Base-by-base conservation (phyloP, 352 stramenopile species). In the Globisporangium radiosum region DNA sequence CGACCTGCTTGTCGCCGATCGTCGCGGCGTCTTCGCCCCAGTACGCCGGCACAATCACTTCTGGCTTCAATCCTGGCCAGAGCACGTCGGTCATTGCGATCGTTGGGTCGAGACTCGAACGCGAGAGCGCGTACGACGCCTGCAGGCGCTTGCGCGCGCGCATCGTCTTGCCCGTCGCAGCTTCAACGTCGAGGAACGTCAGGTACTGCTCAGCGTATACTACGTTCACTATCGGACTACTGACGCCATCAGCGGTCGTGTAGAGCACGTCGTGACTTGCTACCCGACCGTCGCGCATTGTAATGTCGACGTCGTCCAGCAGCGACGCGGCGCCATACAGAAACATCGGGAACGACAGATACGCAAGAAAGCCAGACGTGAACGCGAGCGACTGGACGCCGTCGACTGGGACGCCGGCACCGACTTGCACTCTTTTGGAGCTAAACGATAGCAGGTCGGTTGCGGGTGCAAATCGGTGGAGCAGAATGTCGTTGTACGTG, bases 341-440 rank as follows among this genome's bases (percentile, higher is more conserved):
- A 59, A 76, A 92, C 60, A 87, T 65, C n/a, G 82, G 79, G 37
- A 74, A 84, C 52, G 82, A 92, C 54, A 92, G 65, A 62, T 82
- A 92, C 45, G 78, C 75, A 38, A 90, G 51, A 62, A 92, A 87
- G 47, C 82, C 82, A 36, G 62, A 75, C 63, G 76, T 72, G 64
- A 92, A 92, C 57, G 74, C 76, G 54, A 87, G 58, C 49, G 75
- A 68, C 56, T 92, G 82, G 45, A 92, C 59, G 43, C 82, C 82
- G 40, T 92, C 70, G 10, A 92, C 73, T 0, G 82, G 82, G 53
- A 73, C 63, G 10, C 69, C 82, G 5, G 70, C 76, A 49, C 82
- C 82, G 15, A 71, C 56, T 4, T 17, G 44, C 7, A 55, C 65
- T 38, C 78, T 88, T 39, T 54, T 56, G 15, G 66, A 51, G 3